A percentile compares a stretch with the other conserved stretches of the same genome.
These are phyloP conservation scores for Mycena rebaudengoi DNA, from an alignment of 768 basidiomycete species.

Conservation along the genomic window DNA sequence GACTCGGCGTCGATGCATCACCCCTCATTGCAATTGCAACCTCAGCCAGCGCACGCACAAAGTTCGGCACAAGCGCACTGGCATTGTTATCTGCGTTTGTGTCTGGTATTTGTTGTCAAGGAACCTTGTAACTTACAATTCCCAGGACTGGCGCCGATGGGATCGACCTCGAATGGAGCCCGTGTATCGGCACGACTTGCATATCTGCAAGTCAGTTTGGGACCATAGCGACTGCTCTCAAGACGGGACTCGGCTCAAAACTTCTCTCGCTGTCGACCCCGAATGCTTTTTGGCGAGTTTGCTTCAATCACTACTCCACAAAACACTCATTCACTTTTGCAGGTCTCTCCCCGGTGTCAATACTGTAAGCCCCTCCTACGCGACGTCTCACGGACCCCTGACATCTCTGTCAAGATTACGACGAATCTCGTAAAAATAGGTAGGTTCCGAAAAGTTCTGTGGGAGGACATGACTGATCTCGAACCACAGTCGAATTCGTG, in stretches of 20 bases:
- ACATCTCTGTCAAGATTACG: neutral
- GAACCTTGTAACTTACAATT: too few relatives aligned
- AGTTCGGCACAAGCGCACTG: conserved; percentile 5
- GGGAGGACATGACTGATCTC: too few relatives aligned
- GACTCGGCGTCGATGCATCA: conserved; percentile 10
- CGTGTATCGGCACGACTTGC: neutral
- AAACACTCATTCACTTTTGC: too few relatives aligned
- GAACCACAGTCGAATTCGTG: neutral
- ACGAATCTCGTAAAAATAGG: neutral
- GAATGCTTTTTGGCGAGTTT: conserved; percentile 18
- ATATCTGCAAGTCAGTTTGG: conserved; percentile 2
- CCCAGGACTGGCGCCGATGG: conserved; percentile 11
- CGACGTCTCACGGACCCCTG: too few relatives aligned
- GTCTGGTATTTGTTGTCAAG: neutral
- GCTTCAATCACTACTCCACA: too few relatives aligned
- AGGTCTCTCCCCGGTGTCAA: conserved; percentile 18
- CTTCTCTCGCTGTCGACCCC: conserved; percentile 19
- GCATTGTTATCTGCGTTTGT: conserved; percentile 4
- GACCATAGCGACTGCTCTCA: conserved; percentile 5
- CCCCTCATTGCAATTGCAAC: conserved; percentile 5
- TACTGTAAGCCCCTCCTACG: neutral
- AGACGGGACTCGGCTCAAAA: neutral
- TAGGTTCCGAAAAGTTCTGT: too few relatives aligned
- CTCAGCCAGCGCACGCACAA: neutral
- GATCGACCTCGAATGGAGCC: conserved; percentile 11